These are phyloP conservation scores for Cadophora luteo-olivacea DNA, from an alignment of 2,329 filamentous ascomycete genomes.

Conservation along the genomic window DNA sequence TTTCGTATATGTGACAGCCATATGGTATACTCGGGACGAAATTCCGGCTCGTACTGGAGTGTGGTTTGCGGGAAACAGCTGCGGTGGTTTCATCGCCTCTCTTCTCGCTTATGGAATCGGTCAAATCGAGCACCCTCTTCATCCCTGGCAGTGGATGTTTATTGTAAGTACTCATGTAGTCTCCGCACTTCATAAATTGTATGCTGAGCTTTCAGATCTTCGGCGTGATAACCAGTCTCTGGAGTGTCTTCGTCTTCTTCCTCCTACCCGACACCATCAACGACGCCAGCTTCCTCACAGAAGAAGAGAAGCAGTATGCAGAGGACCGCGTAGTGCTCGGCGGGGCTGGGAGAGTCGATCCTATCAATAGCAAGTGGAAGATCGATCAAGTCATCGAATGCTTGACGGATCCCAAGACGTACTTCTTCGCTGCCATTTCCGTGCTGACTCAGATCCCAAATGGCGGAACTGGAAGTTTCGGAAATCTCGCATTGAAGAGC, in stretches of 20 bases:
- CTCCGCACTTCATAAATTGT: too few relatives aligned
- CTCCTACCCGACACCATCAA: slow-evolving; percentile 60
- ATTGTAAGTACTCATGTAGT: slow-evolving; percentile 37
- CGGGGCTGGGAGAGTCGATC: slow-evolving; percentile 59
- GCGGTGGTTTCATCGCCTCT: slow-evolving; percentile 57
- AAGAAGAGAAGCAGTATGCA: slow-evolving; percentile 55
- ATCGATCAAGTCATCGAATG: slow-evolving; percentile 58
- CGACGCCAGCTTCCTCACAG: slow-evolving; percentile 62
- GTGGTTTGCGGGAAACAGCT: slow-evolving; percentile 64
- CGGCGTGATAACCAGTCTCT: slow-evolving; percentile 52
- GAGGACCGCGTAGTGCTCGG: slow-evolving; percentile 54
- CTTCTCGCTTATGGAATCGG: slow-evolving; percentile 62
- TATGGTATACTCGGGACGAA: slow-evolving; percentile 54
- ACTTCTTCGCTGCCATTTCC: slow-evolving; percentile 58
- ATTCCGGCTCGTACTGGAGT: slow-evolving; percentile 63
- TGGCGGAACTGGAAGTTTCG: slow-evolving; percentile 63
- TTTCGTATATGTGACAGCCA: slow-evolving; percentile 59
- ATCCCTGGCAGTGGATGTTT: slow-evolving; percentile 65
- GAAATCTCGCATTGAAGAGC: slow-evolving; percentile 52
- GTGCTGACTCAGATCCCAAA: slow-evolving; percentile 65
- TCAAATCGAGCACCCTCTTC: slow-evolving; percentile 54
- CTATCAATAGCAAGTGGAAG: slow-evolving; percentile 54
- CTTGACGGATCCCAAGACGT: slow-evolving; percentile 61
- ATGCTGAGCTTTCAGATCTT: slow-evolving; percentile 46
- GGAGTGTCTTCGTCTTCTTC: slow-evolving; percentile 55